Evolutionary conservation across 371 early-diverging fungal genomes (phyloP).

Genomic region (Catenaria anguillulae): DNA sequence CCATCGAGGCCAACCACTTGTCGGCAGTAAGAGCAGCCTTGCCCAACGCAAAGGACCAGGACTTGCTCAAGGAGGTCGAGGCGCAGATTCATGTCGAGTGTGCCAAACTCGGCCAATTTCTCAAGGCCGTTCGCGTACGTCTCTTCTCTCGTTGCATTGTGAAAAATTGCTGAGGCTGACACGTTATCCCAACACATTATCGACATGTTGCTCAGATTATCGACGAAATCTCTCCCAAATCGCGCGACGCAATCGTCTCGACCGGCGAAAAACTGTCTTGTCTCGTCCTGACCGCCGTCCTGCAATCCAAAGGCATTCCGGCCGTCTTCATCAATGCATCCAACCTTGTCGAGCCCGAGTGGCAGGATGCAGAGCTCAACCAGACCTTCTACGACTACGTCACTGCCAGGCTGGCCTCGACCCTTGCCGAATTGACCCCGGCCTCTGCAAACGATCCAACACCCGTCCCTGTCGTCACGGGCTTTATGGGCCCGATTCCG

Average conservation of each 20-base stretch:
- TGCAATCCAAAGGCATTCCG: slow-evolving; percentile 22
- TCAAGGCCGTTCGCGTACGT: background rate
- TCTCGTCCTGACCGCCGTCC: slow-evolving; percentile 65
- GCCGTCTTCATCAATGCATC: slow-evolving; percentile 10
- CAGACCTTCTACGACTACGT: slow-evolving; percentile 7
- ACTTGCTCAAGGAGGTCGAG: slow-evolving; percentile 35
- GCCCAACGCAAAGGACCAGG: slow-evolving; percentile 20
- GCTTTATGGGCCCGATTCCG: slow-evolving; percentile 91
- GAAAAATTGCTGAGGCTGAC: background rate
- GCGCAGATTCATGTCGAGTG: slow-evolving; percentile 56
- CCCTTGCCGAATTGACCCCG: background rate
- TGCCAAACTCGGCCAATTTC: slow-evolving; percentile 19
- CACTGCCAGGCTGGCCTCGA: background rate
- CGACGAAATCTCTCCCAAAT: slow-evolving; percentile 88
- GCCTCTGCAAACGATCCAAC: background rate
- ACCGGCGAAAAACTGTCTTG: slow-evolving; percentile 88
- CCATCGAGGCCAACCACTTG: slow-evolving; percentile 67
- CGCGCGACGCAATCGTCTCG: slow-evolving; percentile 86
- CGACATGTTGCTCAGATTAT: too few relatives aligned
- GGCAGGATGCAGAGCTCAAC: background rate
- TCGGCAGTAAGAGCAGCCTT: slow-evolving; percentile 39
- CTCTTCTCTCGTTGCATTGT: background rate
- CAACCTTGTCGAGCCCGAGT: background rate
- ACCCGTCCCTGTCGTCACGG: slow-evolving; percentile 16
- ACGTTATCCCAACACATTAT: background rate